Conservation (phyloP, 129 eudicot genomes). For the Ambrosia trifida region DNA sequence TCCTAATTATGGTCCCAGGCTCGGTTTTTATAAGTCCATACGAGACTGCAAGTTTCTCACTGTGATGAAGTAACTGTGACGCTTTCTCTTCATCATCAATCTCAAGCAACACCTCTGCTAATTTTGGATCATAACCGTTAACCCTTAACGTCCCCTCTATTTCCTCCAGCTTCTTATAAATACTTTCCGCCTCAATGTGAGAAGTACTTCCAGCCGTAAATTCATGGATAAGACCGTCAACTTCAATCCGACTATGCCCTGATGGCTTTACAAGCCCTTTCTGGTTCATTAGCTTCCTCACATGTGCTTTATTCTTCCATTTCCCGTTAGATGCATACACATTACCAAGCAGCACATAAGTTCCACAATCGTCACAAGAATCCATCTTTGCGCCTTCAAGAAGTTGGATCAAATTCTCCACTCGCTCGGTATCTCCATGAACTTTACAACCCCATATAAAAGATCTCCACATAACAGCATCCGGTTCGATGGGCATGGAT, state of each 20-base stretch:
- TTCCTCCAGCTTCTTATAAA: conserved; percentile 38
- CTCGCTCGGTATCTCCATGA: conserved; percentile 43
- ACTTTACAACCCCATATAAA: conserved; percentile 49
- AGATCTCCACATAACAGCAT: conserved; percentile 50
- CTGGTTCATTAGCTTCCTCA: conserved; percentile 39
- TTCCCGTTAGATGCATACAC: conserved; percentile 46
- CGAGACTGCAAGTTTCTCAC: conserved; percentile 52
- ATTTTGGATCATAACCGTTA: conserved; percentile 40
- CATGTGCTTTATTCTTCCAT: conserved; percentile 48
- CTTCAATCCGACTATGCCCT: conserved; percentile 46
- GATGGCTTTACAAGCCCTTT: conserved; percentile 44
- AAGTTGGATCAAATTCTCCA: conserved; percentile 39
- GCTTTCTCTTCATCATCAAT: conserved; percentile 51
- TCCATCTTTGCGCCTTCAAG: conserved; percentile 31
- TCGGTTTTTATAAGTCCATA: conserved; percentile 41
- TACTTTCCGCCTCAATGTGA: conserved; percentile 34
- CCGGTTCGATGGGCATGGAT: conserved; percentile 47
- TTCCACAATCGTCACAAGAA: conserved; percentile 40
- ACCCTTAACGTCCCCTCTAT: conserved; percentile 29
- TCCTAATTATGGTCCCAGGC: conserved; percentile 41
- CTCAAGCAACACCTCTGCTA: conserved; percentile 41
- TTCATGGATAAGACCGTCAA: conserved; percentile 32
- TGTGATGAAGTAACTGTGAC: conserved; percentile 48
- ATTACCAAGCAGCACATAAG: conserved; percentile 41
- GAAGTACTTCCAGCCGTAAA: conserved; percentile 52